Conservation (phyloP, 1,139 yeast genomes). For the Saccharomyces hybrid region DNA sequence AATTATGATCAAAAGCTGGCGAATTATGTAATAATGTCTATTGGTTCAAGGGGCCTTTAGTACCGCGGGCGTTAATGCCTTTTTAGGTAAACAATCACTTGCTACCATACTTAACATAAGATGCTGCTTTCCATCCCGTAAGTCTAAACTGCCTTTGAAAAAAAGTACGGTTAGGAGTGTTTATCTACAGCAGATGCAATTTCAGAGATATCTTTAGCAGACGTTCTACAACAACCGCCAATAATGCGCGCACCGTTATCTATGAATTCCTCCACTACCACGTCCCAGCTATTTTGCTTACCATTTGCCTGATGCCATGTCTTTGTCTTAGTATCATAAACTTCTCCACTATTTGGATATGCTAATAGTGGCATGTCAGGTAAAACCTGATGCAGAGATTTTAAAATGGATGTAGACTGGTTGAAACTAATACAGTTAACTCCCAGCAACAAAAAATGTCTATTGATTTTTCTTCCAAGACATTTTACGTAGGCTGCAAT, state of each 20-base stretch:
- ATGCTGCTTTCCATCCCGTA: no score
- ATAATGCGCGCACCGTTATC: slow-evolving; percentile 21
- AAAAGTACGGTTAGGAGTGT: not conserved
- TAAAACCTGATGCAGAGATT: slow-evolving; percentile 13
- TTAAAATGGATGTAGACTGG: slow-evolving; percentile 18
- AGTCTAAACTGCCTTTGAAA: no score
- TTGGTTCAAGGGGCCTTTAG: no score
- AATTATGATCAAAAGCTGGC: no score
- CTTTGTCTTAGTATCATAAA: slow-evolving; percentile 24
- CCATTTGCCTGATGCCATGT: slow-evolving; percentile 14
- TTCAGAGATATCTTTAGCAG: slow-evolving; percentile 22
- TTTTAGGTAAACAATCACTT: no score
- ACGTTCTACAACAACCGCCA: slow-evolving; percentile 31
- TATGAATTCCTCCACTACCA: slow-evolving; percentile 16
- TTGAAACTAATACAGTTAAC: slow-evolving; percentile 26
- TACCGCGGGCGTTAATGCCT: no score
- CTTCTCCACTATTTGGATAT: slow-evolving; percentile 31
- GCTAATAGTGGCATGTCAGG: slow-evolving; percentile 21
- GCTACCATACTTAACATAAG: no score
- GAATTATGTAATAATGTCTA: no score
- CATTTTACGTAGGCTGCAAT: slow-evolving; percentile 27
- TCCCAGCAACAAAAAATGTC: slow-evolving; percentile 22
- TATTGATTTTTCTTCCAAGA: slow-evolving; percentile 33
- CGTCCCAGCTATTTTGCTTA: slow-evolving; percentile 19
- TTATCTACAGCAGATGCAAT: slow-evolving; percentile 15